Evolutionary conservation across 371 early-diverging fungal genomes (phyloP).

Genomic region (Actinomortierella ambigua): DNA sequence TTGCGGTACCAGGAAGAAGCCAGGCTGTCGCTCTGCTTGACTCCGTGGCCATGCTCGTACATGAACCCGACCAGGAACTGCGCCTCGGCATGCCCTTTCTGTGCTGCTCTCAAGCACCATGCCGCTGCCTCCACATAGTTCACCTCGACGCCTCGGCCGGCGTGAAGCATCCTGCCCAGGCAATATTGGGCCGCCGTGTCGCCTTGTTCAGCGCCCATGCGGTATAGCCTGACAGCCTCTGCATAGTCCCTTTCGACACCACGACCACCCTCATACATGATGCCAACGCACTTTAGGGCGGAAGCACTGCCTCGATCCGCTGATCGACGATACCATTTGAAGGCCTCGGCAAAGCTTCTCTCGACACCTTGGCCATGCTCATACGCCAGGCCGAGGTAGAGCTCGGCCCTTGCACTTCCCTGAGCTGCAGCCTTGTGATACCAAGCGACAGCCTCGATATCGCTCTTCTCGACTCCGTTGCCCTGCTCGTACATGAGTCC

Average conservation of each 20-base stretch:
- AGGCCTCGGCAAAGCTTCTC: slow-evolving; percentile 55
- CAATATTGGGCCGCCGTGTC: slow-evolving; percentile 78
- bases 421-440: slow-evolving; percentile 64
- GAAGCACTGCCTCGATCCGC: slow-evolving; percentile 82
- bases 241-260: slow-evolving; percentile 61
- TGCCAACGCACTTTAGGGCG: slow-evolving; percentile 87
- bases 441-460: slow-evolving; percentile 71
- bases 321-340: slow-evolving; percentile 80
- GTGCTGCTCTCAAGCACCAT: slow-evolving; percentile 76
- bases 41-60: no score
- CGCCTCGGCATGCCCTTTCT: slow-evolving; percentile 80
- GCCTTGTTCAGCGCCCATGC: slow-evolving; percentile 49
- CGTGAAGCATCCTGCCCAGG: slow-evolving; percentile 84
- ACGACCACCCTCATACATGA: slow-evolving; percentile 82
- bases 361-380: slow-evolving; percentile 80
- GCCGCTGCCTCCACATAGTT: slow-evolving; percentile 65
- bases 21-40: no score
- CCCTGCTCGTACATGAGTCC: slow-evolving; percentile 87
- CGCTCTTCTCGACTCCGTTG: slow-evolving; percentile 70
- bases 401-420: slow-evolving; percentile 83
- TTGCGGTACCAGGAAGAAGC: slow-evolving; percentile 76
- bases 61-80: slow-evolving; percentile 80
- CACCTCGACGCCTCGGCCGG: slow-evolving; percentile 76
- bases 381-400: slow-evolving; percentile 74
- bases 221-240: slow-evolving; percentile 61